Base-by-base conservation (phyloP, 169 alveolate species). In the Hammondia hammondi region DNA sequence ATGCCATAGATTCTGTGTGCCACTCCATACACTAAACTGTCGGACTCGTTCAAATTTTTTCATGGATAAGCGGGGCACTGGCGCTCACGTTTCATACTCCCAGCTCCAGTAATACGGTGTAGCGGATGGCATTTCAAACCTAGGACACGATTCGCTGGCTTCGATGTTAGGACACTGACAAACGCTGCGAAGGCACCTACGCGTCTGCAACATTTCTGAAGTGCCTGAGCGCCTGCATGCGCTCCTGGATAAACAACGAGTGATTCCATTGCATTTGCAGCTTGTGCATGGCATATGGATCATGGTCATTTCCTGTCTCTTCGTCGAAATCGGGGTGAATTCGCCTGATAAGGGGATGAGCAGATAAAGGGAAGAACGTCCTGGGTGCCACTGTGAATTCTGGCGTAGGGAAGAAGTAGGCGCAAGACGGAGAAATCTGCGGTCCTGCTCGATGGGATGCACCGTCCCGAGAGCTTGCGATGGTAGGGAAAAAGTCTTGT, bases 301-400 rank as follows among this genome's bases (percentile, higher is more conserved):
- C 52, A 32, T 73, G 48, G 46, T 73, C 85, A 32, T 73, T 35
- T 73, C 88, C 88, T 45, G 88, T 81, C 39, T 37, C 67, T 21
- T 24, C 88, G 35, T 81, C 88, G 88, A 39, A 81, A 48, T 81
- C 88, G n/a, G 88, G 88, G 61, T 81, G 88, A 12, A 81, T 19
- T 3, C 88, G 88, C n/a, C 88, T 12, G 37, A 81, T 17, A 24
- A 39, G 56, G 48, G 88, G 88, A 17, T 81, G 88, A 10, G 88
- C 57, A 19, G 88, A 81, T 29, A 81, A 48, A 4, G 88, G 88
- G 67, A 81, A 81, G 29, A 24, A 19, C 35, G 48, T 81, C 67
- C 88, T 24, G 14, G 56, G 67, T 4, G 37, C n/a, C 88, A 21
- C 67, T 9, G 67, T 19, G 61, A 81, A 81, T 29, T 81, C 88